These are phyloP conservation scores for Colletotrichum spaethianum DNA, from an alignment of 2,329 filamentous ascomycete species.

Conservation along the genomic window DNA sequence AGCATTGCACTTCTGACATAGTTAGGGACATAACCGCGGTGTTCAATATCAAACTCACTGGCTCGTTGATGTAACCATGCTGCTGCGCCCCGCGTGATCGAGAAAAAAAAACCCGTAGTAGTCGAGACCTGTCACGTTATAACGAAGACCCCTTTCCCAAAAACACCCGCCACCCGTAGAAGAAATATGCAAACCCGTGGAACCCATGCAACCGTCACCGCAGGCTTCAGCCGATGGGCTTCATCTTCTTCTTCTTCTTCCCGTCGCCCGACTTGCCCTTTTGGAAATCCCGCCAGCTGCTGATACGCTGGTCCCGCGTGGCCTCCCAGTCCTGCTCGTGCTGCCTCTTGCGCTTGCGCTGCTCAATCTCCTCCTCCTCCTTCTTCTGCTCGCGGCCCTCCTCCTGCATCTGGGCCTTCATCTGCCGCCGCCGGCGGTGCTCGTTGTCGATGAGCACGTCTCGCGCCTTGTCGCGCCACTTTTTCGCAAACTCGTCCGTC, in stretches of 20 bases:
- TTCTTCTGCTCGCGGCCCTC: conserved; percentile 91
- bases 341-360: conserved; percentile 87
- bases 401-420: conserved; percentile 96
- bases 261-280: conserved; percentile 74
- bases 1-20: conserved; percentile 38
- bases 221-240: conserved; percentile 68
- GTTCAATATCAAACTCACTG: conserved; percentile 41
- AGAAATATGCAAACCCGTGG: conserved; percentile 5
- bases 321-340: conserved; percentile 97
- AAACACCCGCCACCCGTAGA: conserved; percentile 13
- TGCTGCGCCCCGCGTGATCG: conserved; percentile 8
- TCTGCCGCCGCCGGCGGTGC: conserved; percentile 83
- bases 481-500: conserved; percentile 83
- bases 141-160: neutral
- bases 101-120: conserved; percentile 1
- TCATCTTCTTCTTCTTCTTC: conserved; percentile 74
- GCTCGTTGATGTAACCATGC: conserved; percentile 27
- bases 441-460: conserved; percentile 95
- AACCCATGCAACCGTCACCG: neutral
- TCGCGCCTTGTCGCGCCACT: conserved; percentile 92
- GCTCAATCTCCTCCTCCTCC: conserved; percentile 87
- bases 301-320: conserved; percentile 90
- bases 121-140: conserved; percentile 35
- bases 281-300: conserved; percentile 93
- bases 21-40: conserved; percentile 41